phyloP scores from a whole-genome alignment of 352 stramenopile species.

The Globisporangium uncinulatum region DNA sequence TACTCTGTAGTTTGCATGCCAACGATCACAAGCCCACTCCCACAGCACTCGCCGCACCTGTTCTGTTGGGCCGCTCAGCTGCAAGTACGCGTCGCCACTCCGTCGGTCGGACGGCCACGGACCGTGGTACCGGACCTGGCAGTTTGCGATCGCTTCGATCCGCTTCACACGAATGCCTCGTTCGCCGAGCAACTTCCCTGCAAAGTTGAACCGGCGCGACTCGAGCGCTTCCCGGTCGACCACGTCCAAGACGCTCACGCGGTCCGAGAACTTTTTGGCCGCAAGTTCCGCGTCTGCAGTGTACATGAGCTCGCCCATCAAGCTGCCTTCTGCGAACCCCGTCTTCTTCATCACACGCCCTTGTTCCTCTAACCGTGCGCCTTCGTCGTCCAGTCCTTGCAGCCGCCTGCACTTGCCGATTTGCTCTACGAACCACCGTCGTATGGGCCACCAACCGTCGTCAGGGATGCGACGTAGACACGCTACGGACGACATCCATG shows the following conservation, averaged over 20 bases:
- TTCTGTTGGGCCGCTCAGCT: slow-evolving; percentile 13
- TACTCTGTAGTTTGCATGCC: neutral
- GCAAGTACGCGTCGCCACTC: slow-evolving; percentile 9
- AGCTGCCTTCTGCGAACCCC: slow-evolving; percentile 27
- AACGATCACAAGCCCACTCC: neutral
- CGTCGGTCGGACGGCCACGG: slow-evolving; percentile 8
- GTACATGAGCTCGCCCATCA: neutral
- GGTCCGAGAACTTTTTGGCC: slow-evolving; percentile 12
- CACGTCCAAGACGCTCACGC: slow-evolving; percentile 28
- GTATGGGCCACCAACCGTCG: neutral
- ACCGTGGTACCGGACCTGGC: slow-evolving; percentile 18
- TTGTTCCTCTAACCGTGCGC: slow-evolving; percentile 40
- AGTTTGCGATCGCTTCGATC: slow-evolving; percentile 35
- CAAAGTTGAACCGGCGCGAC: slow-evolving; percentile 61
- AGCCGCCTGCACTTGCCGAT: slow-evolving; percentile 69
- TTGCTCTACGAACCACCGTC: slow-evolving; percentile 40
- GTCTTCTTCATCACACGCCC: slow-evolving; percentile 59
- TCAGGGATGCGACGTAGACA: neutral
- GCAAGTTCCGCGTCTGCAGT: slow-evolving; percentile 6
- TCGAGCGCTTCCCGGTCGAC: slow-evolving; percentile 28
- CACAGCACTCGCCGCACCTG: slow-evolving; percentile 3
- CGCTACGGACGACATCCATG: neutral
- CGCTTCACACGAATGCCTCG: slow-evolving; percentile 60
- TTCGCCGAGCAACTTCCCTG: slow-evolving; percentile 52
- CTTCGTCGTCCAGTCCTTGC: slow-evolving; percentile 59